Conservation (phyloP, 2,329 filamentous ascomycete species). For the Talaromyces amestolkiae region DNA sequence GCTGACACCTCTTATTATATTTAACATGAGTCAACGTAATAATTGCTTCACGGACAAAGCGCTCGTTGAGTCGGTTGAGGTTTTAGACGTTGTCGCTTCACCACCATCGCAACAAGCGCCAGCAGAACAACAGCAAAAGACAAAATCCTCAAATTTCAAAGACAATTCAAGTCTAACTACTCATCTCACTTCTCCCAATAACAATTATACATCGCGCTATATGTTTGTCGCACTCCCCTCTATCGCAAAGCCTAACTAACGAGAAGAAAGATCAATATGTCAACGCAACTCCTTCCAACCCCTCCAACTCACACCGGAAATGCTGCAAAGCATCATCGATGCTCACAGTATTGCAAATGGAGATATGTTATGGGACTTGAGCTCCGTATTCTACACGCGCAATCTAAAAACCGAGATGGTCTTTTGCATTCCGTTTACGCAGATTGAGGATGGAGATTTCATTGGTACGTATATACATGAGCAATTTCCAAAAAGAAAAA, state of each 20-base stretch:
- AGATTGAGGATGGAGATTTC: conserved; percentile 13
- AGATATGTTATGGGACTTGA: conserved; percentile 24
- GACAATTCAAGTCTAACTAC: not conserved
- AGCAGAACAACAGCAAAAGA: not conserved
- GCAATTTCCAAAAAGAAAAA: not conserved
- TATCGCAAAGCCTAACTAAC: conserved; percentile 17
- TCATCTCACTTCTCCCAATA: not conserved
- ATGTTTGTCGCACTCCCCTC: conserved; percentile 10
- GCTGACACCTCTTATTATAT: not conserved
- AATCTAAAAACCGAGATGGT: conserved; percentile 25
- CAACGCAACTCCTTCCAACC: conserved; percentile 29
- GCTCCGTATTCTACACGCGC: conserved; percentile 29
- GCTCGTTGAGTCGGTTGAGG: conserved; percentile 2
- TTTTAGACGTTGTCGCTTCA: conserved; percentile 1
- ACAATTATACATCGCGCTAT: conserved; percentile 14
- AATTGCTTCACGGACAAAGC: not conserved
- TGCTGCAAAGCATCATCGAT: conserved; percentile 26
- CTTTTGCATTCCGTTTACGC: conserved; percentile 25
- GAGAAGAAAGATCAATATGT: conserved; percentile 26
- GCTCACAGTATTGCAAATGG: conserved; percentile 19
- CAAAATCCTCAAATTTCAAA: not conserved
- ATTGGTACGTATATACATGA: conserved; percentile 23
- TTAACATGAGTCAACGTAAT: not conserved
- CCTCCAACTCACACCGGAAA: conserved; percentile 25
- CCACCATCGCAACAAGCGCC: not conserved